These are phyloP conservation scores for Choanephora cucurbitarum DNA, from an alignment of 371 early-diverging fungal genomes.

Conservation along the genomic window DNA sequence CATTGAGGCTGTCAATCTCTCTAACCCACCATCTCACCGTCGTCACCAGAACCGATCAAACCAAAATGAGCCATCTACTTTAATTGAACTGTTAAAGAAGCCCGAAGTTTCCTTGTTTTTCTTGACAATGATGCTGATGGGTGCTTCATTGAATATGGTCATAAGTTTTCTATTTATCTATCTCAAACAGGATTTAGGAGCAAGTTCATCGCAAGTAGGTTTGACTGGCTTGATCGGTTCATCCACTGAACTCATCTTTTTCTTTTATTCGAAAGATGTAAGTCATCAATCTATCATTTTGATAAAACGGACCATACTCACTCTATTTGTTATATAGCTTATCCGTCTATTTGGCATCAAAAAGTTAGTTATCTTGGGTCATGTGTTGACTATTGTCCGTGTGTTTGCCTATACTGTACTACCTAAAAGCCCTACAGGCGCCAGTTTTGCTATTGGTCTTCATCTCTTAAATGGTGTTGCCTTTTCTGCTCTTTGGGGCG, in stretches of 20 bases:
- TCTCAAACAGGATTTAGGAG: conserved; percentile 48
- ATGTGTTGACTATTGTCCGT: conserved; percentile 49
- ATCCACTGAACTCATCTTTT: conserved; percentile 48
- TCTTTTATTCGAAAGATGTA: conserved; percentile 56
- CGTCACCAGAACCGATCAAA: conserved; percentile 15
- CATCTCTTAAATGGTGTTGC: conserved; percentile 54
- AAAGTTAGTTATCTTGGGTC: conserved; percentile 49
- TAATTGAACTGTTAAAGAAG: conserved; percentile 41
- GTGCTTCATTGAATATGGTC: conserved; percentile 55
- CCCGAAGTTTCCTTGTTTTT: conserved; percentile 47
- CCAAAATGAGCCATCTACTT: conserved; percentile 31
- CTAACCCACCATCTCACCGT: conserved; percentile 48
- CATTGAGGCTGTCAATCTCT: conserved; percentile 54
- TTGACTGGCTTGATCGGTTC: conserved; percentile 54
- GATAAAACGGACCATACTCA: no score
- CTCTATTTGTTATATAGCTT: no score
- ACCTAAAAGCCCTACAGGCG: conserved; percentile 50
- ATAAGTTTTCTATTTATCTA: conserved; percentile 52
- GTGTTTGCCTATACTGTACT: conserved; percentile 53
- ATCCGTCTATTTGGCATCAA: conserved; percentile 52
- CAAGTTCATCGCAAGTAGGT: conserved; percentile 47
- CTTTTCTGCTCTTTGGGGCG: conserved; percentile 56
- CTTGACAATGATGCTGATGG: conserved; percentile 57
- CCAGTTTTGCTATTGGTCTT: conserved; percentile 45
- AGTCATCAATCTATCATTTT: conserved; percentile 17